phyloP scores from a whole-genome alignment of 148 eudicot species.

The Diospyros lotus region DNA sequence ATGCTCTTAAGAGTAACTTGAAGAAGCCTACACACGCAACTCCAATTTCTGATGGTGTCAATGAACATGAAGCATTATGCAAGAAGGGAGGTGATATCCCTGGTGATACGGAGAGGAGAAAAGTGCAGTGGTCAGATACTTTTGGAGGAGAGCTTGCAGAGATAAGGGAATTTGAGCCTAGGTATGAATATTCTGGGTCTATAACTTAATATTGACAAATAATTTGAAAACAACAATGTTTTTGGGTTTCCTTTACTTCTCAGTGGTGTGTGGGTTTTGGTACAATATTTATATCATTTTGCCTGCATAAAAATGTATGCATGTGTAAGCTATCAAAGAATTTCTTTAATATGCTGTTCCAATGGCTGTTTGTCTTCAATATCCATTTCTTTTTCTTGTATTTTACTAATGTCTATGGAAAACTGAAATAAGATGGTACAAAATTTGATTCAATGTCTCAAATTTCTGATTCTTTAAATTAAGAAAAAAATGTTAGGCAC shows the following conservation, averaged over 20 bases:
- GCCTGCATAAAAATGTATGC: neutral
- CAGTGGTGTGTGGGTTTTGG: neutral
- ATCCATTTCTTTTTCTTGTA: neutral
- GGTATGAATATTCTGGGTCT: slow-evolving; percentile 38
- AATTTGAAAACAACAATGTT: neutral
- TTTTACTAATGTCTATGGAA: neutral
- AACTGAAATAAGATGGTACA: neutral
- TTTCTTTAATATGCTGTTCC: neutral
- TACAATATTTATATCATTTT: neutral
- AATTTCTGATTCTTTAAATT: neutral
- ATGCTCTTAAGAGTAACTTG: slow-evolving; percentile 68
- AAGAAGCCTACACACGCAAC: slow-evolving; percentile 39
- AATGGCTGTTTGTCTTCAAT: neutral
- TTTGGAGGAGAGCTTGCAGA: slow-evolving; percentile 88
- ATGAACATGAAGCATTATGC: slow-evolving; percentile 27
- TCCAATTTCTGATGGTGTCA: slow-evolving; percentile 24
- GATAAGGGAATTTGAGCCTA: slow-evolving; percentile 86
- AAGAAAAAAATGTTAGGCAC: neutral
- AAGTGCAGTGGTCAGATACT: slow-evolving; percentile 92
- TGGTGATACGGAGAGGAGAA: slow-evolving; percentile 40
- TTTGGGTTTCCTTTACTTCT: neutral
- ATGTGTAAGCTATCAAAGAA: neutral
- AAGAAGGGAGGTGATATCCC: slow-evolving; percentile 23
- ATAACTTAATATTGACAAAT: neutral
- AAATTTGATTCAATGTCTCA: neutral